Evolutionary conservation across 2,329 filamentous ascomycete genomes (phyloP).

Genomic region (Aspergillus sp.): DNA sequence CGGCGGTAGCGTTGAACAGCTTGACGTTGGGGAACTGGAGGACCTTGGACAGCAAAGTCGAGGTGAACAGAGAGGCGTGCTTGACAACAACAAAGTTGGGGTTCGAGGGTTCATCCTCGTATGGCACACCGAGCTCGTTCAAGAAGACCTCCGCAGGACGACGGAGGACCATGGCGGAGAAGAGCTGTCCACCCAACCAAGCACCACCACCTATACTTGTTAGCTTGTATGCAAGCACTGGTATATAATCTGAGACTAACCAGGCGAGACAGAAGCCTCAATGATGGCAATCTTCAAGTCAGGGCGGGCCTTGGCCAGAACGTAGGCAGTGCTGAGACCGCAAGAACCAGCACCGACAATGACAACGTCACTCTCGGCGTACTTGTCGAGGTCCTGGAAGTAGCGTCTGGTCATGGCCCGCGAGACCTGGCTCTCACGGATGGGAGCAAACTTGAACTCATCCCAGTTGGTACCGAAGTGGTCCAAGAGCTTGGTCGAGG

Average conservation of each 20-base stretch:
- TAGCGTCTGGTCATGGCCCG: conserved; percentile 92
- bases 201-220: conserved; percentile 65
- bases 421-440: conserved; percentile 87
- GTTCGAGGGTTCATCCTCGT: conserved; percentile 83
- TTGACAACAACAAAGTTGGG: conserved; percentile 87
- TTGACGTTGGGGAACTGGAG: conserved; percentile 85
- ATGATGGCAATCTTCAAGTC: conserved; percentile 90
- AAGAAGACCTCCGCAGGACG: conserved; percentile 87
- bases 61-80: conserved; percentile 89
- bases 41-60: conserved; percentile 78
- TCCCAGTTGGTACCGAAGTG: conserved; percentile 75
- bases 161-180: conserved; percentile 92
- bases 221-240: neutral
- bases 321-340: conserved; percentile 78
- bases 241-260: conserved; percentile 26
- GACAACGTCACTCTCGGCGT: conserved; percentile 90
- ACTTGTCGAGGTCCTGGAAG: conserved; percentile 81
- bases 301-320: conserved; percentile 74
- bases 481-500: conserved; percentile 53
- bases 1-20: conserved; percentile 90
- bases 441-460: conserved; percentile 74
- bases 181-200: conserved; percentile 91
- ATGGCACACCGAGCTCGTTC: conserved; percentile 73
- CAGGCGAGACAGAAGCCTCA: conserved; percentile 78
- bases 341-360: conserved; percentile 89